A percentile compares a stretch with the other conserved stretches of the same genome.
Evolutionary conservation across 2,329 filamentous ascomycete species (phyloP).

Genomic region (Harringtonia aguacate): DNA sequence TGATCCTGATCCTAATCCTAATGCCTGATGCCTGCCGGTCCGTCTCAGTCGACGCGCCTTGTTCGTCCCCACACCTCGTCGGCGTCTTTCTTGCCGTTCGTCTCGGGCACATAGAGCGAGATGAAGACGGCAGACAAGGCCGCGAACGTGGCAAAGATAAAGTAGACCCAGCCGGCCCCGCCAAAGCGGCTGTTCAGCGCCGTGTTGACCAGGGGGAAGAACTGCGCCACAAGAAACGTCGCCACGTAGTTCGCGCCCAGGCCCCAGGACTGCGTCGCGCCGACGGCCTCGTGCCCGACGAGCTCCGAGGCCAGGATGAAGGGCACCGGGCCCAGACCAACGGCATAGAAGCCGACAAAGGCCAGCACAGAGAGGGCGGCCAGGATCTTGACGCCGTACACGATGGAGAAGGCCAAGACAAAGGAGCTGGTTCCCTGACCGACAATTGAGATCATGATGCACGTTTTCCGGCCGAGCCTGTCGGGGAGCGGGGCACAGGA

Average conservation of each 20-base stretch:
- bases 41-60: slow-evolving; percentile 39
- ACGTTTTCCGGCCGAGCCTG: slow-evolving; percentile 75
- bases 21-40: too few relatives aligned
- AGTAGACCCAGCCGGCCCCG: slow-evolving; percentile 75
- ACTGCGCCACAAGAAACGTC: slow-evolving; percentile 87
- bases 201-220: slow-evolving; percentile 81
- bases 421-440: slow-evolving; percentile 77
- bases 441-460: slow-evolving; percentile 68
- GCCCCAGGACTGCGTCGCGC: slow-evolving; percentile 82
- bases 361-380: slow-evolving; percentile 72
- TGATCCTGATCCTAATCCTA: too few relatives aligned
- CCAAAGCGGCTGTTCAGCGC: slow-evolving; percentile 53
- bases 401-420: slow-evolving; percentile 70
- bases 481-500: slow-evolving; percentile 78
- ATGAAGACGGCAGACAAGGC: slow-evolving; percentile 62
- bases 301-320: slow-evolving; percentile 91
- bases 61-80: slow-evolving; percentile 86
- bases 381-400: slow-evolving; percentile 58
- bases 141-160: slow-evolving; percentile 75
- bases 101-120: slow-evolving; percentile 68
- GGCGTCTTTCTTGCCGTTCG: slow-evolving; percentile 68
- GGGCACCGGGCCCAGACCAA: slow-evolving; percentile 85
- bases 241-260: slow-evolving; percentile 80
- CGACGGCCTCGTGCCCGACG: slow-evolving; percentile 81
- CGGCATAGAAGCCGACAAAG: slow-evolving; percentile 83